Base-by-base conservation (phyloP, 441 rosid species). In the Gossypium schwendimanii region DNA sequence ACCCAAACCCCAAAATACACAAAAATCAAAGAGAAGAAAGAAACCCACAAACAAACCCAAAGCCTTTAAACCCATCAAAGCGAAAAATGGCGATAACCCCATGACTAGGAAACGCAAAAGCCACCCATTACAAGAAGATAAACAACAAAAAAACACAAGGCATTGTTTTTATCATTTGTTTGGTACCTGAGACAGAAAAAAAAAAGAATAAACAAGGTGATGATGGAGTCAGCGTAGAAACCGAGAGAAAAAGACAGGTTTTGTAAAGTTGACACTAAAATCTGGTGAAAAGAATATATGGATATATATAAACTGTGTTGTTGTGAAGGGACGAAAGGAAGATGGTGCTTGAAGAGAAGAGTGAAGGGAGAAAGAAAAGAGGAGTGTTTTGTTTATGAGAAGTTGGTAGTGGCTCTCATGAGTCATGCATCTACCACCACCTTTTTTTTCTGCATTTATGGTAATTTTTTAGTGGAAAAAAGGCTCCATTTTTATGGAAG, bases 351-450 rank as follows among this genome's bases (percentile, higher is more conserved):
- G 24, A 9, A n/a, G 4, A 18, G 24, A 10, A 33, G 45, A 7
- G 17, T 2, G 41, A 44, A 44, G n/a, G 23, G 11, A n/a, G 55
- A 17, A 31, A 28, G 23, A 15, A 41, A 41, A 68, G 63, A 47
- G 31, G n/a, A 14, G 24, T 4, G 41, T 28, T 7, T 21, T 41
- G 47, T 8, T 57, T 20, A 9, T 55, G 28, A 55, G 60, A 55
- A 55, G 60, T 70, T 73, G 67, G 63, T 45, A 66, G 78, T 69
- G 83, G 79, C 81, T 87, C 84, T 53, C 58, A 17, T 17, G 58
- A 53, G 58, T 53, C 57, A 86, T 84, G 85, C 86, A 82, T 83
- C 85, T 72, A 83, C 87, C 86, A 83, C 84, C 87, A 79, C 80
- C 82, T 78, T 79, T 80, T 77, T 72, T 61, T 8, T 71, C 9